Conservation (phyloP, 441 rosid genomes). For the Gossypium aridum region DNA sequence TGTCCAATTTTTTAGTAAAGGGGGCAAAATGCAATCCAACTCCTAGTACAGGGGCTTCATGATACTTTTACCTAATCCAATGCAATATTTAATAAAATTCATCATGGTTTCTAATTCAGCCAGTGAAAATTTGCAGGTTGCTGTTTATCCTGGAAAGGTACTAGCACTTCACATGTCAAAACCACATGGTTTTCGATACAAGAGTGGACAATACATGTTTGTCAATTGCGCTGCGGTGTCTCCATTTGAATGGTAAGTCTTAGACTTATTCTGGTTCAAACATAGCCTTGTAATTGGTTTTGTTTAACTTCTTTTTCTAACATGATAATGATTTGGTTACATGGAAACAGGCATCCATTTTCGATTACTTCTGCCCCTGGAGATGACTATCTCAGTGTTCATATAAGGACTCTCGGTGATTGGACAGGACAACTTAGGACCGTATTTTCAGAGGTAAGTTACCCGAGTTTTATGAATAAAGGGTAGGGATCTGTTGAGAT, state of each 20-base stretch:
- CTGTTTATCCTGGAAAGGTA: slow-evolving; percentile 69
- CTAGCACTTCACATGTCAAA: slow-evolving; percentile 64
- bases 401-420: slow-evolving; percentile 61
- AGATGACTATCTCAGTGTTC: slow-evolving; percentile 64
- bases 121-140: slow-evolving; percentile 29
- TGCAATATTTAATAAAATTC: not conserved
- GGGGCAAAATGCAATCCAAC: too few relatives aligned
- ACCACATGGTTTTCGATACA: slow-evolving; percentile 59
- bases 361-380: slow-evolving; percentile 74
- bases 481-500: not conserved
- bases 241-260: slow-evolving; percentile 55
- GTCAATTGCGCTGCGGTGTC: slow-evolving; percentile 62
- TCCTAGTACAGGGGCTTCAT: too few relatives aligned
- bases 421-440: slow-evolving; percentile 55
- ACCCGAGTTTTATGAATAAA: not conserved
- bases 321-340: not conserved
- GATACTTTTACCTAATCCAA: not conserved
- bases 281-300: not conserved
- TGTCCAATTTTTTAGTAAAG: too few relatives aligned
- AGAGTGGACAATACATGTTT: slow-evolving; percentile 73
- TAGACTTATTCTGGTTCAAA: not conserved
- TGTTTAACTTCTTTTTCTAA: not conserved
- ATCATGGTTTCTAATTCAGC: not conserved
- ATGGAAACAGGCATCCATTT: slow-evolving; percentile 52
- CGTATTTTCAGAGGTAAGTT: slow-evolving; percentile 54